These are phyloP conservation scores for Coniferiporia sulphurascens DNA, from an alignment of 1,284 basidiomycete genomes.

Conservation along the genomic window DNA sequence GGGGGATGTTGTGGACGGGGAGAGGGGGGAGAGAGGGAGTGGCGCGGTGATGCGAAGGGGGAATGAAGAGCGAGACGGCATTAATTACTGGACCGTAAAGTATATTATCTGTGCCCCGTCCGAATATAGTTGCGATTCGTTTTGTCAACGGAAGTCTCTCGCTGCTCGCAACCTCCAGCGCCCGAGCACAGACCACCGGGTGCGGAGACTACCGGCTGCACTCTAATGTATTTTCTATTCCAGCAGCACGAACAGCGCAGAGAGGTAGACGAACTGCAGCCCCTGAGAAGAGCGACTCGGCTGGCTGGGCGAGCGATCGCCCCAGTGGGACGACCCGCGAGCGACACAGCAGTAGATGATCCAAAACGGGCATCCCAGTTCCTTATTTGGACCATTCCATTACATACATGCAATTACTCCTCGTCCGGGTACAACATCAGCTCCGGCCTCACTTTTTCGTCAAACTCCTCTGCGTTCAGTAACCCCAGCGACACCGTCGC, in stretches of 20 bases:
- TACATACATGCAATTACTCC: constrained; percentile 24
- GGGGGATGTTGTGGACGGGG: constrained; percentile 9
- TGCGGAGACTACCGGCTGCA: too few relatives aligned
- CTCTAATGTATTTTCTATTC: too few relatives aligned
- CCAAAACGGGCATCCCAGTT: background rate
- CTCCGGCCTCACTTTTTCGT: constrained; percentile 93
- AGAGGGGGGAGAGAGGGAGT: constrained; percentile 16
- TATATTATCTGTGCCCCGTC: background rate
- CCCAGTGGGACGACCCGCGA: too few relatives aligned
- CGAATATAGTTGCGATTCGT: background rate
- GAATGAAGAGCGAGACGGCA: constrained; percentile 22
- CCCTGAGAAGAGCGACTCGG: background rate
- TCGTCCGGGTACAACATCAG: constrained; percentile 77
- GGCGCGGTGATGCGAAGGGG: constrained; percentile 12
- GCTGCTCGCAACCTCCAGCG: too few relatives aligned
- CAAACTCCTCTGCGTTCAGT: constrained; percentile 90
- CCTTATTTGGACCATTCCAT: background rate
- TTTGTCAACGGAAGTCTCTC: background rate
- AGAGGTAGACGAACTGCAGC: too few relatives aligned
- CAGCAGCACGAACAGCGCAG: background rate
- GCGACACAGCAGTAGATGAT: background rate
- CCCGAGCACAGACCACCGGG: too few relatives aligned
- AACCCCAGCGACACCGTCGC: constrained; percentile 87
- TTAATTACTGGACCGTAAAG: constrained; percentile 9
- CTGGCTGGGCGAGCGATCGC: too few relatives aligned